A percentile compares a stretch with the other conserved stretches of the same genome.
These are phyloP conservation scores for Cyathus striatus DNA, from an alignment of 768 basidiomycete species.

Conservation along the genomic window DNA sequence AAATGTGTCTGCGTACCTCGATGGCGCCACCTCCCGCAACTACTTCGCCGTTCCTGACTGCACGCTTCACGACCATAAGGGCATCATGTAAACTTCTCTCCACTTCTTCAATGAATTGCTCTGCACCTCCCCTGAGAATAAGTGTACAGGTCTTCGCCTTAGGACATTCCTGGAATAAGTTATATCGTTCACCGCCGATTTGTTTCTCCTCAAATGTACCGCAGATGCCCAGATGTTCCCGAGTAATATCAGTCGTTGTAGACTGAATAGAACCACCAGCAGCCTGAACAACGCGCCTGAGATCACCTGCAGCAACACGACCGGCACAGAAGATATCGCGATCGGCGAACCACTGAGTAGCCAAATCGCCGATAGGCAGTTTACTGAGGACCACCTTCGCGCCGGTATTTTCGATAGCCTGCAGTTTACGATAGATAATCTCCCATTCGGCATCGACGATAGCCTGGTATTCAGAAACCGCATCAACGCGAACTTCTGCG, in stretches of 20 bases:
- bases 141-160: constrained; percentile 95
- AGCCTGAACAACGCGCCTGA: constrained; percentile 92
- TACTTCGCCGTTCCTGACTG: constrained; percentile 91
- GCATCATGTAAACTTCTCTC: constrained; percentile 97
- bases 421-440: constrained; percentile 96
- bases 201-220: constrained; percentile 91
- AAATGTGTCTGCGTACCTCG: constrained; percentile 50
- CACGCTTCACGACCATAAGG: constrained; percentile 99
- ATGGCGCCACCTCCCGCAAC: constrained; percentile 98
- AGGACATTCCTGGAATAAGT: constrained; percentile 89
- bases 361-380: constrained; percentile 96
- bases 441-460: constrained; percentile 99
- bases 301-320: constrained; percentile 84
- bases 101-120: constrained; percentile 98
- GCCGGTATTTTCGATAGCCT: constrained; percentile 93
- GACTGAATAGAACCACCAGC: constrained; percentile 94
- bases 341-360: constrained; percentile 99
- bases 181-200: constrained; percentile 95
- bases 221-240: constrained; percentile 92
- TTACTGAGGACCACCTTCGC: constrained; percentile 98
- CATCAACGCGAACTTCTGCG: constrained; percentile 95
- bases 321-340: constrained; percentile 99
- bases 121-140: constrained; percentile 91
- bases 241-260: constrained; percentile 88
- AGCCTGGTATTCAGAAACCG: constrained; percentile 96